Base-by-base conservation (phyloP, 106 monocot genomes). In the Dendrobium chrysotoxum region DNA sequence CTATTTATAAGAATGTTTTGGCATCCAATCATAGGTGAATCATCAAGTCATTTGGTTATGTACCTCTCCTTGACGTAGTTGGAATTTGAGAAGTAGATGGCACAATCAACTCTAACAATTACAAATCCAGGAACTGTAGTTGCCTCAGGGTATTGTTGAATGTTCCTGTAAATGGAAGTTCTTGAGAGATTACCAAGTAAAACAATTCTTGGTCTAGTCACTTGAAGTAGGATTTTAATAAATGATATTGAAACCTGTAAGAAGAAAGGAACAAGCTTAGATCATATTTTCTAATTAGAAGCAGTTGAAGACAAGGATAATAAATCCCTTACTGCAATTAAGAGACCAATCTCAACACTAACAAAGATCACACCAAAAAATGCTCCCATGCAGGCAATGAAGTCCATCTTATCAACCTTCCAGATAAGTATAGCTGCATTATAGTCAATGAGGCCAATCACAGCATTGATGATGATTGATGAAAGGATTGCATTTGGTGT, bases 331-430 rank as follows among this genome's bases (percentile, higher is more conserved):
- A 96, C 96, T n/a, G 96, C 88, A 83, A 96, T 82, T 39, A 96
- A 72, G 41, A 96, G 91, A 28, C 96, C 96, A 84, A 93, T 88
- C 83, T 96, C 96, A 42, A 96, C 96, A 16, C 87, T 88, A 25
- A 13, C 57, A 54, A 96, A 96, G 31, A 96, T 46, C 25, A 96
- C 96, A 2, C 96, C 96, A 81, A 96, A 87, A 83, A 96, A 93
- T 28, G 96, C 96, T 42, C 96, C 96, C 87, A 91, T 82, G 85
- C 93, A 93, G 11, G 91, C 93, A 17, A 96, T 13, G 45, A 96
- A 96, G 61, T 96, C 96, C 15, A 96, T 55, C 54, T 91, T 96
- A 81, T 96, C 96, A 25, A 90, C 85, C 82, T 96, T 96, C 96
- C 96, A 96, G 39, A 96, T 91, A 28, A 86, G 91, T 28, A 86